A percentile compares a stretch with the other conserved stretches of the same genome.
These are phyloP conservation scores for Blumeria graminis DNA, from an alignment of 2,329 filamentous ascomycete species.

Conservation along the genomic window DNA sequence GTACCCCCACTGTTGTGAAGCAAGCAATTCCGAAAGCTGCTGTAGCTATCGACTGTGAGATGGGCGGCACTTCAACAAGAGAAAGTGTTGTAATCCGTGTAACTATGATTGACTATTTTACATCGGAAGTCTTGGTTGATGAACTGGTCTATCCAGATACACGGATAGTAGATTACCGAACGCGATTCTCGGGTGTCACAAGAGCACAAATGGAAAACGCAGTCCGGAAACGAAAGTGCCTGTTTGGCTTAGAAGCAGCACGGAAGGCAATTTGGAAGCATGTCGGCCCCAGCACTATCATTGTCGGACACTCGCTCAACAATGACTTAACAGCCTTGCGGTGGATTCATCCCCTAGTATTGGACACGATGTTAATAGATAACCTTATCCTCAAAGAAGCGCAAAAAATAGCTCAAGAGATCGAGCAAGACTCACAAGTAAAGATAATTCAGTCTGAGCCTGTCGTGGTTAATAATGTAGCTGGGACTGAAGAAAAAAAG, in stretches of 20 bases:
- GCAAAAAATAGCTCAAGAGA: conserved; percentile 1
- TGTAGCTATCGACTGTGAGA: conserved; percentile 30
- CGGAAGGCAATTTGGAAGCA: conserved; percentile 20
- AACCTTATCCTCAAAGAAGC: not conserved
- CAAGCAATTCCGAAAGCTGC: not conserved
- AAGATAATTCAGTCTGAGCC: not conserved
- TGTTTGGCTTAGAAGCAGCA: conserved; percentile 21
- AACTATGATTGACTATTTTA: conserved; percentile 26
- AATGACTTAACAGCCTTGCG: conserved; percentile 21
- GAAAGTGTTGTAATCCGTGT: conserved; percentile 28
- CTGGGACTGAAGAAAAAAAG: not conserved
- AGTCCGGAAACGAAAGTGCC: conserved; percentile 13
- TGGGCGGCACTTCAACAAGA: conserved; percentile 22
- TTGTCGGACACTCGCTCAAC: conserved; percentile 23
- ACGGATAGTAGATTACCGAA: conserved; percentile 24
- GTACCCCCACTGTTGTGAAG: not conserved
- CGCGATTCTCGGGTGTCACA: conserved; percentile 24
- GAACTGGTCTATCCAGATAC: conserved; percentile 24
- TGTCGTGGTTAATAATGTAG: not conserved
- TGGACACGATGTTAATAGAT: conserved; percentile 19
- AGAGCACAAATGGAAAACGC: conserved; percentile 18
- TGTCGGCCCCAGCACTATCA: conserved; percentile 22
- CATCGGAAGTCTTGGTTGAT: conserved; percentile 23
- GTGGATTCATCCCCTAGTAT: conserved; percentile 22
- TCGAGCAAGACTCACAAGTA: not conserved